Evolutionary conservation across 75 land plant genomes (phyloP).

Genomic region (Azolla pinnata): DNA sequence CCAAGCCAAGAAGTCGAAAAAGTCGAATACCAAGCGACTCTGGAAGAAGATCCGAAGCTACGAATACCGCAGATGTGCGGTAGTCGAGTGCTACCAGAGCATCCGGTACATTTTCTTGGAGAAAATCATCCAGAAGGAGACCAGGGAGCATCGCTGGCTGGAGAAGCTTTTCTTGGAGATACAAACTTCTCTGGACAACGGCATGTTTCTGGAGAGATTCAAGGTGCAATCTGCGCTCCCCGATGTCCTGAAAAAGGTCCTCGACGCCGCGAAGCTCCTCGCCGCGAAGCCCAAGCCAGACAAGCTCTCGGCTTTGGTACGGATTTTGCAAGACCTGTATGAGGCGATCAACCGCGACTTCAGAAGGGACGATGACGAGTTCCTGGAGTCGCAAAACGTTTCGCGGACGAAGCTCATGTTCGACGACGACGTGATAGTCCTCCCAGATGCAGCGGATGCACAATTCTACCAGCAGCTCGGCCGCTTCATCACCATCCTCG

Average conservation of each 20-base stretch:
- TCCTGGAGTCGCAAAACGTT: no score
- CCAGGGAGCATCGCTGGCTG: conserved; percentile 44
- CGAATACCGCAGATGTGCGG: conserved; percentile 80
- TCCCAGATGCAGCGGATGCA: conserved; percentile 10
- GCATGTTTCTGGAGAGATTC: conserved; percentile 38
- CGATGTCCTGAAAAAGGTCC: conserved; percentile 37
- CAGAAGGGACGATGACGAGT: background rate
- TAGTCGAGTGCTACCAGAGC: conserved; percentile 71
- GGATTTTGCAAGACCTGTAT: conserved; percentile 61
- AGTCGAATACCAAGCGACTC: conserved; percentile 37
- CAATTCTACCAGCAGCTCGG: conserved; percentile 33
- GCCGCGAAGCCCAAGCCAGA: conserved; percentile 25
- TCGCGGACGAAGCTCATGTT: conserved; percentile 22
- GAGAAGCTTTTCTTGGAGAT: conserved; percentile 38
- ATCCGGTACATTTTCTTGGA: conserved; percentile 46
- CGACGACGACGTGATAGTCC: conserved; percentile 59
- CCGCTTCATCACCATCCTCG: conserved; percentile 60
- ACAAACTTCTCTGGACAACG: conserved; percentile 32
- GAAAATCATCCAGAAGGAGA: conserved; percentile 34
- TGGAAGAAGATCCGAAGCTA: conserved; percentile 65
- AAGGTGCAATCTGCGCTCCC: conserved; percentile 36
- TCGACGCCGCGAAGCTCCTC: conserved; percentile 29
- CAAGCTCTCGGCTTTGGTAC: conserved; percentile 50
- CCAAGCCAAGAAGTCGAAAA: conserved; percentile 46
- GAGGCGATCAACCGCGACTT: conserved; percentile 56